Evolutionary conservation across 2,329 filamentous ascomycete genomes (phyloP), one percentile per base, ranked within the genome.

Genomic region (Zelopaecilomyces penicillatus): DNA sequence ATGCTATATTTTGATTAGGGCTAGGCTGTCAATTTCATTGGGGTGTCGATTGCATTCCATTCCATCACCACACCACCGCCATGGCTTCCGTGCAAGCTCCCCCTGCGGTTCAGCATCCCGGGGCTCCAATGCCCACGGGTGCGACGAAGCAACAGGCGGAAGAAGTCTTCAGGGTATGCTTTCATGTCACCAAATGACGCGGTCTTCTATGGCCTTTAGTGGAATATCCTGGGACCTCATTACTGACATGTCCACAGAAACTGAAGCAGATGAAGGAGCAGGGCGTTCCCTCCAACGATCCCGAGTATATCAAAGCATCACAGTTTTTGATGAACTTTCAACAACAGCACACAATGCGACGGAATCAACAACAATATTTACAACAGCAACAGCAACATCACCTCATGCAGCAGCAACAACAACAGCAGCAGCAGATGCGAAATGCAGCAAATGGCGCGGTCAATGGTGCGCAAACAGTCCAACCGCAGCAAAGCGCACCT

Each of bases 191-290:
- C 37, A 35, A 39, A 39, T 38, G 28, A 33, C 11, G 29, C 26
- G 31, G n/a, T 29, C 26, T 36, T 27, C 11, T 30, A 32, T 30
- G 19, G 19, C 19, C 19, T 19, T 19, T 19, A 19, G 19, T 19
- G n/a, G n/a, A n/a, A 28, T 30, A 8, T 30, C 6, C 29, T 41
- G 27, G 35, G 29, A 33, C 39, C 29, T 36, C 39, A n/a, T 5
- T 19, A 36, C 39, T 44, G 26, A 50, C 42, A 29, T 9, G 8
- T 39, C 19, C 38, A 30, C 38, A 96, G 90, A 89, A 87, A 76
- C 93, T 86, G 53, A 84, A 86, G 60, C 80, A 87, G 63, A 89
- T 97, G 85, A 93, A 91, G 66, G 78, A 86, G 45, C 76, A 83
- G 57, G 90, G 90, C 54, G 83, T 94, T 27, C 80, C 87, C 35